These are phyloP conservation scores for Telfairia occidentalis DNA, from an alignment of 331 rosid genomes.

Conservation along the genomic window DNA sequence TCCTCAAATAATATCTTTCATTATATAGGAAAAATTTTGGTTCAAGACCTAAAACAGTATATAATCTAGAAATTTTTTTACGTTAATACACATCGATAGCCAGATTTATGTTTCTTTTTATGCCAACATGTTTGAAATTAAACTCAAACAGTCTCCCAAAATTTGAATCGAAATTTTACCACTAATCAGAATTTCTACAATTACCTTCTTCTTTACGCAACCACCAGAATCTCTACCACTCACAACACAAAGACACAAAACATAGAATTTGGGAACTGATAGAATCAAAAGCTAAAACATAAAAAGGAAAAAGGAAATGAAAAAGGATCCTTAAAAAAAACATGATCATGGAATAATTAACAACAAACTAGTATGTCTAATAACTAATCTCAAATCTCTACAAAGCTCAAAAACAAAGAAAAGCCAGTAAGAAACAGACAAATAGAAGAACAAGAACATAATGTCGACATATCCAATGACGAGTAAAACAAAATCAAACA, in stretches of 20 bases:
- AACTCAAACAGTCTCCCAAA: background rate
- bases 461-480: slow-evolving; percentile 8
- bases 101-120: background rate
- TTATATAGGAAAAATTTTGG: too few species aligned
- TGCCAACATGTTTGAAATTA: background rate
- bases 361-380: too few species aligned
- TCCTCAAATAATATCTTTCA: background rate
- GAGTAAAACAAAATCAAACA: background rate
- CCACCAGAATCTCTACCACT: background rate
- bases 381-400: background rate
- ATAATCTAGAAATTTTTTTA: background rate
- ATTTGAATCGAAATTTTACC: background rate
- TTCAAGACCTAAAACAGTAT: background rate
- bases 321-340: background rate
- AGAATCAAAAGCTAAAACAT: background rate
- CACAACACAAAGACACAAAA: background rate
- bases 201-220: background rate
- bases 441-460: background rate
- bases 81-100: background rate
- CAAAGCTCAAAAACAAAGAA: background rate
- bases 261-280: background rate
- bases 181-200: background rate
- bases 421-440: background rate
- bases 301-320: background rate
- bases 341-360: background rate